Evolutionary conservation across 257 asterid species (phyloP).

Genomic region (Perilla frutescens): DNA sequence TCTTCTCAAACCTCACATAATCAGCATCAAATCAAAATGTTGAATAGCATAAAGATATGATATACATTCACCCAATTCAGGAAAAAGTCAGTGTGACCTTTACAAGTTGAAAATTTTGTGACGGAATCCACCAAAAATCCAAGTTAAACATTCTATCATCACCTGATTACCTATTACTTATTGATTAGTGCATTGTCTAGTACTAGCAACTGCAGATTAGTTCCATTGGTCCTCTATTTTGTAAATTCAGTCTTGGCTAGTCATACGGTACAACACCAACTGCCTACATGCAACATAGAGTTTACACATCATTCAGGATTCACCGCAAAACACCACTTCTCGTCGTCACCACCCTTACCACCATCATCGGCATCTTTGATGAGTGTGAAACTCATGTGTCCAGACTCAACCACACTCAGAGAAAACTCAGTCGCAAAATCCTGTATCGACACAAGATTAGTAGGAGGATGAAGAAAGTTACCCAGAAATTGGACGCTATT

Average conservation of each 20-base stretch:
- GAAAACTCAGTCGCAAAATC: conserved; percentile 3
- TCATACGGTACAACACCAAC: neutral
- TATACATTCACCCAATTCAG: conserved; percentile 6
- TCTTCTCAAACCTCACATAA: neutral
- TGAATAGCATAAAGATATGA: neutral
- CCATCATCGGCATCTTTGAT: conserved; percentile 30
- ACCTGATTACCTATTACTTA: neutral
- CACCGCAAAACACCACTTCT: no score
- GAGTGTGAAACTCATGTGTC: conserved; percentile 29
- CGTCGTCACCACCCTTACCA: no score
- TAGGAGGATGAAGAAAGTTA: conserved; percentile 30
- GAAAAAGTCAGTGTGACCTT: neutral
- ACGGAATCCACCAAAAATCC: neutral
- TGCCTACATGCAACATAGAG: neutral
- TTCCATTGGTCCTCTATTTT: conserved; percentile 4
- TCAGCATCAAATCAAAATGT: neutral
- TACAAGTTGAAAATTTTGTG: conserved; percentile 13
- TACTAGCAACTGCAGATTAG: no score
- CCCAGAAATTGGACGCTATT: conserved; percentile 28
- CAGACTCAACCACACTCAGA: neutral
- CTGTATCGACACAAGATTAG: conserved; percentile 32
- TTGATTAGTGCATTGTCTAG: no score
- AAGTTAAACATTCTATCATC: conserved; percentile 6
- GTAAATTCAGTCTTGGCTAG: neutral
- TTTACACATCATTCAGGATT: neutral